Conservation (phyloP, 1,284 basidiomycete genomes). For the Wolfiporia cocos region DNA sequence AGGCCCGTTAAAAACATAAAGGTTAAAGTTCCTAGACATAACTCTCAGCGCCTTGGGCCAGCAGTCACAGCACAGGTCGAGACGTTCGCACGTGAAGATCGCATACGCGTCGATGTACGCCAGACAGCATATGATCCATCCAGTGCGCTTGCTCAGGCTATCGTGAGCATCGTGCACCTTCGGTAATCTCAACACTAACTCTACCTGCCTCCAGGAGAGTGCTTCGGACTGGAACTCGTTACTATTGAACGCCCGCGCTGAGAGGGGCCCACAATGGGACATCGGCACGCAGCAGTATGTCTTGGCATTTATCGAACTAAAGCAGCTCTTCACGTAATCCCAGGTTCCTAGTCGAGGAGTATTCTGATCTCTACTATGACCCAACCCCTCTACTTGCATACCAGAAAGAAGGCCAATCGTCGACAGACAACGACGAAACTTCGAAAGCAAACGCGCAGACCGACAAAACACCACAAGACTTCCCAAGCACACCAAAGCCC, state of each 20-base stretch:
- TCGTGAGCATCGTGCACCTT: too few relatives aligned
- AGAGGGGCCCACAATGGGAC: slow-evolving; percentile 81
- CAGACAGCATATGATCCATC: slow-evolving; percentile 56
- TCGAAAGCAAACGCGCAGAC: slow-evolving; percentile 10
- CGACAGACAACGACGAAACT: slow-evolving; percentile 12
- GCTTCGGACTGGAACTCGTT: slow-evolving; percentile 83
- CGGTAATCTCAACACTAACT: too few relatives aligned
- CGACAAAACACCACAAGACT: slow-evolving; percentile 2
- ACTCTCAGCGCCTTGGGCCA: slow-evolving; percentile 61
- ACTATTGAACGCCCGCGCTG: slow-evolving; percentile 68
- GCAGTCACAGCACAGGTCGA: slow-evolving; percentile 57
- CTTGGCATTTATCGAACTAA: neutral
- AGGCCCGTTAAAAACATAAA: slow-evolving; percentile 43
- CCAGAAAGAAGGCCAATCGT: slow-evolving; percentile 26
- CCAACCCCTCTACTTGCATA: slow-evolving; percentile 41
- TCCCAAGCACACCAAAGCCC: slow-evolving; percentile 9
- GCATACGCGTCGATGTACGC: slow-evolving; percentile 46
- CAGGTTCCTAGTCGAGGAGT: slow-evolving; percentile 52
- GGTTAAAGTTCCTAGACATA: slow-evolving; percentile 66
- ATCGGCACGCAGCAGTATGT: slow-evolving; percentile 74
- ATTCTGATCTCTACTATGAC: slow-evolving; percentile 63
- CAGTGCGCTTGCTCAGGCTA: slow-evolving; percentile 45
- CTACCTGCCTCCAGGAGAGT: slow-evolving; percentile 48
- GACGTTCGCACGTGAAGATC: slow-evolving; percentile 41
- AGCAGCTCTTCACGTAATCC: neutral